Percentiles rank a stretch among this genome's conserved stretches.
phyloP scores from a whole-genome alignment of 441 rosid species.

The Arabidopsis lyrata region DNA sequence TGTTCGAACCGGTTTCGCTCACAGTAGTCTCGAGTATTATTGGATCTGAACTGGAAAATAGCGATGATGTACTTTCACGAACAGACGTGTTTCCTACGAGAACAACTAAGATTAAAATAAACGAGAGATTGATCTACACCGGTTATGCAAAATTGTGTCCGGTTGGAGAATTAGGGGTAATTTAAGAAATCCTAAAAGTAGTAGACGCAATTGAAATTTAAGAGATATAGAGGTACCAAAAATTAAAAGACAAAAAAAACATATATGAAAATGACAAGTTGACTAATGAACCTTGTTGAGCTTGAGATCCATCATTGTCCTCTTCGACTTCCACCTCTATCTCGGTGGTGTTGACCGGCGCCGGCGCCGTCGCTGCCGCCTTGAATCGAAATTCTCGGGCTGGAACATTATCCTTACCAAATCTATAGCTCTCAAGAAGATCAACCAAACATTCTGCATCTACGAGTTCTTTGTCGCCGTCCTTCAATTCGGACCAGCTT shows the following conservation, averaged over 20 bases:
- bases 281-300: conserved; percentile 37
- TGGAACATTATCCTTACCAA: conserved; percentile 35
- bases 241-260: not conserved
- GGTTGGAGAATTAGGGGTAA: conserved; percentile 4
- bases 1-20: conserved; percentile 16
- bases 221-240: not conserved
- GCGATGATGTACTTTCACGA: conserved; percentile 18
- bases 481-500: conserved; percentile 12
- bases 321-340: not conserved
- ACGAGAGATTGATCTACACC: conserved; percentile 1
- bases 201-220: conserved; percentile 12
- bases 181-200: not conserved
- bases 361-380: not conserved
- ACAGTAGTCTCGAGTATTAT: not conserved
- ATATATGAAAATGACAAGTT: conserved; percentile 7
- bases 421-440: conserved; percentile 40
- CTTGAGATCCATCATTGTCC: conserved; percentile 35
- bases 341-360: conserved; percentile 9
- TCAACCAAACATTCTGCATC: conserved; percentile 41
- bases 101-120: conserved; percentile 8
- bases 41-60: conserved; percentile 23
- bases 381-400: not conserved
- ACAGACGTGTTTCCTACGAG: conserved; percentile 27
- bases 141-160: not conserved
- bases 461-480: conserved; percentile 21